Evolutionary conservation across 495 filamentous ascomycete genomes (phyloP), one percentile per base, ranked within the genome.

Genomic region (Massariosphaeria phaeospora): DNA sequence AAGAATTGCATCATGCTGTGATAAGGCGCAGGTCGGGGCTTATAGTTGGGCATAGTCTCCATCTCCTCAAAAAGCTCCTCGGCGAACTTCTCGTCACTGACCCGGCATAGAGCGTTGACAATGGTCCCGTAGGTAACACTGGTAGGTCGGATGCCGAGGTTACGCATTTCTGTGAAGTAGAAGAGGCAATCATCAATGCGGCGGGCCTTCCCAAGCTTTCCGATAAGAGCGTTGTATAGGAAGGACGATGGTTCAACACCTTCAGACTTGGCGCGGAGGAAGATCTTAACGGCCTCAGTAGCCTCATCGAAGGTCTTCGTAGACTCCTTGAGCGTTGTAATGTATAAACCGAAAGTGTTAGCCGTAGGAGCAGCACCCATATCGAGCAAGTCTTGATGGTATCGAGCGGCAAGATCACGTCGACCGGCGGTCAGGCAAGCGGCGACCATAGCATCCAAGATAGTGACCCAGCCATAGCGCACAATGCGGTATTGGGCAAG

Each of bases 1-100:
- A 97, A 98, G 76, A 95, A 97, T 70, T 98, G 93, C 79, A 98
- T 98, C 80, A 98, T 83, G 66, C 87, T 91, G 74, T 98, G 96
- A 77, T 98, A 98, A 3, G 93, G 93, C 9, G 93, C 93, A 2
- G 94, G 88, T 6, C 93, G 82, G 34, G 93, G 88, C 75, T 97
- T 96, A 82, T 97, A 98, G 75, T 97, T 97, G 33, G 90, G 87
- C 87, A 95, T 95, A 33, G 82, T 83, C 74, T 98, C 93, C 93
- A 98, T 98, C 75, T 98, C 94, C 62, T 96, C 88, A 68, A 98
- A 97, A 62, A 97, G 84, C 70, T 98, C 88, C 65, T 96, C 93
- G 41, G 93, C 93, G 65, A 96, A 95, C 48, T 90, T 89, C 72
- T 97, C 93, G 57, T 98, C 91, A 65, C 88, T 93, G 50, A 97